phyloP scores from a whole-genome alignment of 2,329 filamentous ascomycete genomes.

The Nemania sp. region DNA sequence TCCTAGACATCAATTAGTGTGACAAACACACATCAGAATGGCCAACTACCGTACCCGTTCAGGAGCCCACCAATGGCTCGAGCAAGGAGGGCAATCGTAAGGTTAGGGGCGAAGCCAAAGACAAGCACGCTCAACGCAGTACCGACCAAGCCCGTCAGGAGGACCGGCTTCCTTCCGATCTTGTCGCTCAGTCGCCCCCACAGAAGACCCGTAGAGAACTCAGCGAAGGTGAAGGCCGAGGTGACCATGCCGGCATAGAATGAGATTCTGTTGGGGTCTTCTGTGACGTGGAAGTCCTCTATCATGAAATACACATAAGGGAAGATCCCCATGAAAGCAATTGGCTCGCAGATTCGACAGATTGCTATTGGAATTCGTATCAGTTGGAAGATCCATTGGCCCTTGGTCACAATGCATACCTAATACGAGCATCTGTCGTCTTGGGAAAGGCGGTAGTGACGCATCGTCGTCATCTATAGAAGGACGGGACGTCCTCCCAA shows the following conservation, averaged over 20 bases:
- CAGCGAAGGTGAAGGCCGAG: conserved; percentile 92
- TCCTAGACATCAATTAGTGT: conserved; percentile 54
- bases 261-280: conserved; percentile 77
- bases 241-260: conserved; percentile 96
- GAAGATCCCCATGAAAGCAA: conserved; percentile 99
- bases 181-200: conserved; percentile 94
- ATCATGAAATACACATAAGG: conserved; percentile 99
- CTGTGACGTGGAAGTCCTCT: conserved; percentile 82
- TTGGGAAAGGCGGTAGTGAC: conserved; percentile 42
- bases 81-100: conserved; percentile 82
- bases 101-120: conserved; percentile 85
- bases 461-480: conserved; percentile 20
- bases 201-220: conserved; percentile 88
- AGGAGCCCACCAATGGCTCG: conserved; percentile 86
- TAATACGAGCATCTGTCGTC: conserved; percentile 43
- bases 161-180: conserved; percentile 88
- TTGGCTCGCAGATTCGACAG: conserved; percentile 96
- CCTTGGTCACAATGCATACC: conserved; percentile 34
- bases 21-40: conserved; percentile 25
- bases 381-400: conserved; percentile 2
- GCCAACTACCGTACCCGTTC: conserved; percentile 68
- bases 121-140: conserved; percentile 90
- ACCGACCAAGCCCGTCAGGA: conserved; percentile 85
- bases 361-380: conserved; percentile 60
- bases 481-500: conserved; percentile 29